These are phyloP conservation scores for Tricholoma saponaceum DNA, from an alignment of 768 basidiomycete genomes.

Conservation along the genomic window DNA sequence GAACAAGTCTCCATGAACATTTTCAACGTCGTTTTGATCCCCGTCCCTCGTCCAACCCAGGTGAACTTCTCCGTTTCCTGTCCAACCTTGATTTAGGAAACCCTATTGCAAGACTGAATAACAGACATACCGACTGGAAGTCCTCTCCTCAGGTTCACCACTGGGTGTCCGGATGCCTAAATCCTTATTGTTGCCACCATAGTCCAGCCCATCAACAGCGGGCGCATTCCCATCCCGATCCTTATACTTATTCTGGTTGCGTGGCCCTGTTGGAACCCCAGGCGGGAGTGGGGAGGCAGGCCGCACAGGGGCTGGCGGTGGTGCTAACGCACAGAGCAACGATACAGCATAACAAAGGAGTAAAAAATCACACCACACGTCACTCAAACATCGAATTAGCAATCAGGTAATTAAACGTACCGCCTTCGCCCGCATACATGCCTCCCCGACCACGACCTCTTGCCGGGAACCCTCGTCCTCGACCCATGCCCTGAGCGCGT, in stretches of 20 bases:
- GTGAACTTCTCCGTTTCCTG: constrained; percentile 74
- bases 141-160: constrained; percentile 65
- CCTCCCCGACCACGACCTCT: constrained; percentile 42
- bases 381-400: constrained; percentile 9
- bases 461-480: constrained; percentile 36
- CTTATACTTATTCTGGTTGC: constrained; percentile 89
- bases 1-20: background rate
- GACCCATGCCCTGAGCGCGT: constrained; percentile 32
- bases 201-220: constrained; percentile 86
- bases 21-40: constrained; percentile 67
- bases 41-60: constrained; percentile 63
- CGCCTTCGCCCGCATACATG: constrained; percentile 31
- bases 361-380: constrained; percentile 6
- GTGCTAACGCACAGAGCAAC: constrained; percentile 14
- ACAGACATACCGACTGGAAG: constrained; percentile 49
- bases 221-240: constrained; percentile 83
- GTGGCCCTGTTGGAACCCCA: constrained; percentile 82
- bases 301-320: constrained; percentile 56
- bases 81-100: background rate
- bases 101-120: background rate
- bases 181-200: constrained; percentile 57
- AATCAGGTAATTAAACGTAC: constrained; percentile 22
- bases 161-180: constrained; percentile 52
- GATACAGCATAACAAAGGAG: constrained; percentile 2
- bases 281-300: constrained; percentile 85